These are phyloP conservation scores for Vitis riparia DNA, from an alignment of 164 flowering plant species.

Conservation along the genomic window DNA sequence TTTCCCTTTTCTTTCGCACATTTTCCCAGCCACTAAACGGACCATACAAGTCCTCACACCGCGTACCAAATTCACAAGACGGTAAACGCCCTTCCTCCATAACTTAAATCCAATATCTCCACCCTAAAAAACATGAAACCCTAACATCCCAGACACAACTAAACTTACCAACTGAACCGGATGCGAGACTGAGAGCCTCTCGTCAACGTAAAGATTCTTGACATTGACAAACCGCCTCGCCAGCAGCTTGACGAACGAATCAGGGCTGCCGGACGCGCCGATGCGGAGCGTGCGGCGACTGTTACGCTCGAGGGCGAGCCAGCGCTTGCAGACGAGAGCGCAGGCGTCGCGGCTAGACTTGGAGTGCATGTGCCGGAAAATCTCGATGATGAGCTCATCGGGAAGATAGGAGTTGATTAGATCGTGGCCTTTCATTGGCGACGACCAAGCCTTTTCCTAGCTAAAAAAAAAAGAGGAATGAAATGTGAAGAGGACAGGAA, in stretches of 20 bases:
- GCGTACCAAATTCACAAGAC: too few relatives aligned
- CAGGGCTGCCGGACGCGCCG: constrained; percentile 73
- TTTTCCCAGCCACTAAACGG: not conserved
- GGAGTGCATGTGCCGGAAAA: constrained; percentile 57
- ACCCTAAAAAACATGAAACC: not conserved
- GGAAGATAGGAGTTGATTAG: constrained; percentile 65
- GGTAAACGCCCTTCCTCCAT: too few relatives aligned
- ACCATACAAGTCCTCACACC: not conserved
- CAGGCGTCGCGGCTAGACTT: constrained; percentile 72
- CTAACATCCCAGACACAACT: not conserved
- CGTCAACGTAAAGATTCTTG: constrained; percentile 57
- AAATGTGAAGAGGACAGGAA: not conserved
- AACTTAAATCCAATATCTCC: too few relatives aligned
- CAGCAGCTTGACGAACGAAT: constrained; percentile 42
- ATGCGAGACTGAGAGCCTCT: constrained; percentile 51
- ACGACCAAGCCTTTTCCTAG: not conserved
- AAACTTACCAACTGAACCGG: constrained; percentile 37
- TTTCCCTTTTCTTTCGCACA: not conserved
- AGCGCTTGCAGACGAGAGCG: constrained; percentile 84
- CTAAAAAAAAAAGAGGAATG: not conserved
- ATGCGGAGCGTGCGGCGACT: constrained; percentile 71
- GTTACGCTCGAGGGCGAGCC: constrained; percentile 72
- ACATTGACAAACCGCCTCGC: constrained; percentile 55
- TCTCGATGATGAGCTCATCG: constrained; percentile 76
- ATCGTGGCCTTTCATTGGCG: constrained; percentile 54